phyloP scores from a whole-genome alignment of 108 stramenopile species.

The Pseudonitzschia multiseries region DNA sequence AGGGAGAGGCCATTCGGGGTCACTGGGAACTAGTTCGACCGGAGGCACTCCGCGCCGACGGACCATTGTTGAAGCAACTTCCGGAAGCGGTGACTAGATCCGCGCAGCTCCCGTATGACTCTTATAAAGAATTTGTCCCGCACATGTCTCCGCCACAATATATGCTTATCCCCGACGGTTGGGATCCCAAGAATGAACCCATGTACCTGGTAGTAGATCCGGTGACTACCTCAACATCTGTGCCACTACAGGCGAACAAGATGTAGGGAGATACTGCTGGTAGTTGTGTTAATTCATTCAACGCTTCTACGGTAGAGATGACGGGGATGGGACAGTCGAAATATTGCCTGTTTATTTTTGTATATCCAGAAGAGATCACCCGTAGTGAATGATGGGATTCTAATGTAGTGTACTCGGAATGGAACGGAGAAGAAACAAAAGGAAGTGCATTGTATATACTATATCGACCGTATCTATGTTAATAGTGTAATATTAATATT shows the following conservation, averaged over 20 bases:
- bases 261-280: too few species aligned
- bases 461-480: too few species aligned
- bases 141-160: not conserved
- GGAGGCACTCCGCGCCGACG: not conserved
- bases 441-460: too few species aligned
- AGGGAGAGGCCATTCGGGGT: not conserved
- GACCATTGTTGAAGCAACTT: not conserved
- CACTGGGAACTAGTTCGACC: conserved; percentile 12
- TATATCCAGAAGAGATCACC: too few species aligned
- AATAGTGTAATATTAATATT: too few species aligned
- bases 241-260: not conserved
- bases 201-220: conserved; percentile 14
- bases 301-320: too few species aligned
- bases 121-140: not conserved
- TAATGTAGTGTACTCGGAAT: too few species aligned
- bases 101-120: not conserved
- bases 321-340: too few species aligned
- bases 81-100: not conserved
- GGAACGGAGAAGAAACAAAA: too few species aligned
- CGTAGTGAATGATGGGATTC: too few species aligned
- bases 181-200: conserved; percentile 5
- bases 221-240: not conserved
- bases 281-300: too few species aligned
- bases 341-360: too few species aligned
- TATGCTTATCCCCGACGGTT: not conserved